Evolutionary conservation across 73 alveolate genomes (phyloP), one percentile per base, ranked within the genome.

Genomic region (Tetrahymena malaccensis): DNA sequence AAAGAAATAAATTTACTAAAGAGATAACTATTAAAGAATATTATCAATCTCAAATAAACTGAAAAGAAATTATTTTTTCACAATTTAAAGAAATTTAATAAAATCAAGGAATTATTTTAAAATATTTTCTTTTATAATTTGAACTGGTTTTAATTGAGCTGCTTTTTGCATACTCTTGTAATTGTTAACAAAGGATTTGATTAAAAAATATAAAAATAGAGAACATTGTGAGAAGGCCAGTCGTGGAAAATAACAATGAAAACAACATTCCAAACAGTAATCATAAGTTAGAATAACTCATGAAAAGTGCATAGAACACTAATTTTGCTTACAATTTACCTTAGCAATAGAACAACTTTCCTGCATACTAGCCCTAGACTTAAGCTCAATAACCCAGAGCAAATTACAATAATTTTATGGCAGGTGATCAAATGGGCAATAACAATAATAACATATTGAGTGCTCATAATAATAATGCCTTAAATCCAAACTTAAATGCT

Each of bases 21-120:
- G 10, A n/a, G n/a, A n/a, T n/a, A n/a, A n/a, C n/a, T n/a, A n/a
- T n/a, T n/a, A n/a, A n/a, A n/a, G n/a, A n/a, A 85, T 83, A 37
- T 94, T 70, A 96, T 50, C 85, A 55, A 94, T 83, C 85, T 96
- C 94, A 40, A 40, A 85, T 96, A 83, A 50, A 96, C 43, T 35
- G 6, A 35, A 35, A 35, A 6, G 10, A 4, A 35, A 35, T 4
- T 35, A 35, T 35, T 35, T 4, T 35, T 4, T n/a, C n/a, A n/a
- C n/a, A n/a, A n/a, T n/a, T n/a, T n/a, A n/a, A n/a, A n/a, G n/a
- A n/a, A 94, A 85, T 31, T 85, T 43, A 3, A 4, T 93, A 94
- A 94, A 44, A 93, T 94, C 6, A 85, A 85, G 27, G 19, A 85
- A 95, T 84, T 43, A 84, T 95, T 85, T 57, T 95, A 43, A 34